Evolutionary conservation across 2,329 filamentous ascomycete species (phyloP), one percentile per base, ranked within the genome.

Genomic region (Venturia nashicola): DNA sequence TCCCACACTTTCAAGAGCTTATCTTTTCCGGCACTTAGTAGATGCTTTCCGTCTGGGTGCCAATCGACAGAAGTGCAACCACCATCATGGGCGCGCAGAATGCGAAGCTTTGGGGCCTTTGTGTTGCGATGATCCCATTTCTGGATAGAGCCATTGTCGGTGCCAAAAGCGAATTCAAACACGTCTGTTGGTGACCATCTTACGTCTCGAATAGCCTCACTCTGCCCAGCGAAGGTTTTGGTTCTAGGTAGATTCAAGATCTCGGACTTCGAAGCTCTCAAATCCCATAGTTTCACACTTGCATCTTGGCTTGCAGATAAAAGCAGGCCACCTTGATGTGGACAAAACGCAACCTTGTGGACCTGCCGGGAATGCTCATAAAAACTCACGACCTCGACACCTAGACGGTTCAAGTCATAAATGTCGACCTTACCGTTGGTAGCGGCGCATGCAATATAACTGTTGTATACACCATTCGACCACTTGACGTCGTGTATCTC

Each of bases 401-500:
- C 83, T 63, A 82, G 77, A 65, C 82, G 81, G 67, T 84, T 82
- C 65, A 87, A 76, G 73, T 87, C 84, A 71, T 87, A 87, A 65
- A 87, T 73, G 62, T 86, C 81, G 70, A 87, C 83, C 69, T 85
- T 84, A 67, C 85, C 85, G 74, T 85, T 86, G 62, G 82, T 81
- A 32, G 83, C 85, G 34, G 85, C 85, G 12, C 84, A 86, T 46
- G 84, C 84, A 67, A 87, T 83, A 68, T 81, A 81, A 65, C 81
- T 80, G 68, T 80, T 80, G 71, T 80, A 85, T 62, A 79, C 78
- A 65, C 83, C 82, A 74, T 86, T 84, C 61, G 85, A 86, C 85
- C 85, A 87, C 67, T 86, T 86, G 39, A 87, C 85, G 72, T 87
- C 85, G 66, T 83, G 83, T 67, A 86, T 83, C 63, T 83, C 82